Conservation (phyloP, 257 asterid species). For the Solanum piurae region DNA sequence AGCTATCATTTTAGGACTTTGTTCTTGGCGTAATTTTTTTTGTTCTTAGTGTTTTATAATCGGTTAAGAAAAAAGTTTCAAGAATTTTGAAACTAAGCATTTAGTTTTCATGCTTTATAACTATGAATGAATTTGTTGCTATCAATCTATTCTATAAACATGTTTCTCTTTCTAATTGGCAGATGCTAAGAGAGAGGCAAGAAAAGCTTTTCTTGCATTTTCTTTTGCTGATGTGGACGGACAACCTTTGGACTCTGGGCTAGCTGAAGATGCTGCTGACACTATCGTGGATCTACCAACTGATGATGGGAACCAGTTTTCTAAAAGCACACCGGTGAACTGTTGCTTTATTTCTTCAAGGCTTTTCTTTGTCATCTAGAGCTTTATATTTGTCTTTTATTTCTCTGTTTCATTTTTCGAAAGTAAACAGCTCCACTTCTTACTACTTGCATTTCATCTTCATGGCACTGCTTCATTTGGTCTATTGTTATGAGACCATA, state of each 20-base stretch:
- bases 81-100: not conserved
- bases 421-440: not conserved
- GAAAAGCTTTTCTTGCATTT: slow-evolving; percentile 70
- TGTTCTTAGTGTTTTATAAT: not conserved
- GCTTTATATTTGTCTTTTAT: not conserved
- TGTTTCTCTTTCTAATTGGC: slow-evolving; percentile 15
- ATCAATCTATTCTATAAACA: slow-evolving; percentile 2
- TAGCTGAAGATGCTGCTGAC: slow-evolving; percentile 36
- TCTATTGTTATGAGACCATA: not conserved
- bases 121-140: not conserved
- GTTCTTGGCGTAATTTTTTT: not conserved
- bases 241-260: slow-evolving; percentile 15
- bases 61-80: not conserved
- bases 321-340: slow-evolving; percentile 65
- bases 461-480: not conserved
- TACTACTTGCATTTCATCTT: not conserved
- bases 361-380: not conserved
- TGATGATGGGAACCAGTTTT: slow-evolving; percentile 34
- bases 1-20: not conserved
- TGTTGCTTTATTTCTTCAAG: not conserved
- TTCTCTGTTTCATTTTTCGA: not conserved
- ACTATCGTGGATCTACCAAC: slow-evolving; percentile 23
- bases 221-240: slow-evolving; percentile 28
- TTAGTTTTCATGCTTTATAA: not conserved
- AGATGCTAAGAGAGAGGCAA: slow-evolving; percentile 79